Evolutionary conservation across 441 rosid genomes (phyloP).

Genomic region (Melastoma candidum): DNA sequence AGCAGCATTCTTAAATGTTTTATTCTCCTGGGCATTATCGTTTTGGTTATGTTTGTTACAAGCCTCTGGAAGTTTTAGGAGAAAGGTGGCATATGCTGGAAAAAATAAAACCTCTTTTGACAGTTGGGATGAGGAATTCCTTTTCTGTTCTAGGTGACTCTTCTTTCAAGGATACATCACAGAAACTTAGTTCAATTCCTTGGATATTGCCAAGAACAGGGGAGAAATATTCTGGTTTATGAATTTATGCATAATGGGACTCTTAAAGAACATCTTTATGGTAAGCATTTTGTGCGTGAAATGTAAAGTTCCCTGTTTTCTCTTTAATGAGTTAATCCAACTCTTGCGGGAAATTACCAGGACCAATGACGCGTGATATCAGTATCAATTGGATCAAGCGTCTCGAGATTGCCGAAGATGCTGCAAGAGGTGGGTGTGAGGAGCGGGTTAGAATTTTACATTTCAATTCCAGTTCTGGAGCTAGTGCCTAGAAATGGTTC

Average conservation of each 20-base stretch:
- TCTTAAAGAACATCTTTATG: conserved; percentile 90
- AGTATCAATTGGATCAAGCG: conserved; percentile 84
- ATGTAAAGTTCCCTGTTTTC: not conserved
- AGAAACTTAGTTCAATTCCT: conserved; percentile 92
- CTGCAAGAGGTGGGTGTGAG: conserved; percentile 60
- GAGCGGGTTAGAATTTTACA: not conserved
- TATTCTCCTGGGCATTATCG: no score
- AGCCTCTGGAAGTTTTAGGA: no score
- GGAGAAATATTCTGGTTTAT: conserved; percentile 71
- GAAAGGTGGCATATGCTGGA: no score
- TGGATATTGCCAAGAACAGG: conserved; percentile 95
- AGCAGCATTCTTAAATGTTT: no score
- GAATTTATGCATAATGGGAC: conserved; percentile 98
- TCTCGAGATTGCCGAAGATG: conserved; percentile 93
- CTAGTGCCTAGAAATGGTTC: no score
- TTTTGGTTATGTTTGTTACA: no score
- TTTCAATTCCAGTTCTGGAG: no score
- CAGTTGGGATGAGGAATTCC: not conserved
- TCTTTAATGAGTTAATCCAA: not conserved
- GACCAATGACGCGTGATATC: conserved; percentile 45
- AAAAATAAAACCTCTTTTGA: no score
- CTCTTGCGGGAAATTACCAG: conserved; percentile 15
- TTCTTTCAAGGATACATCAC: conserved; percentile 98
- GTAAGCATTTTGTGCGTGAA: conserved; percentile 28
- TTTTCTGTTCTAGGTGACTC: conserved; percentile 44